Evolutionary conservation across 1,284 basidiomycete genomes (phyloP), one percentile per base, ranked within the genome.

Genomic region (Moesziomyces sp.): DNA sequence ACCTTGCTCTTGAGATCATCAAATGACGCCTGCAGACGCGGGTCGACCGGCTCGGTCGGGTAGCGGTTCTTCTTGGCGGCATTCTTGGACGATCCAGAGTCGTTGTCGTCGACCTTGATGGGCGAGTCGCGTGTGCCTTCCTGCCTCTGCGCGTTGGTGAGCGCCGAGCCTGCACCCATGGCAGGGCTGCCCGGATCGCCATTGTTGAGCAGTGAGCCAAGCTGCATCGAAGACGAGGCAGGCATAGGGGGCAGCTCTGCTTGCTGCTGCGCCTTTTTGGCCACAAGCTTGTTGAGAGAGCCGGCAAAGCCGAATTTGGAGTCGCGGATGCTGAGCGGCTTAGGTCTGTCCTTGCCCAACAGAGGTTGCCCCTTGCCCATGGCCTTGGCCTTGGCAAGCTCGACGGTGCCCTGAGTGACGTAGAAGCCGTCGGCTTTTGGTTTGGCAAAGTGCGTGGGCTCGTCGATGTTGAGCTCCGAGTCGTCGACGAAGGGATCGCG

Each of bases 401-500:
- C 83, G 34, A 85, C 76, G n/a, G 59, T 51, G 8, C 85, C 84
- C 24, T 64, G 45, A 2, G 79, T 79, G 21, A 97, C 94, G 80
- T 95, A 97, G 86, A 95, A 97, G 0, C 95, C 95, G 77, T 93
- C 91, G 78, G 95, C 92, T 85, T 92, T 93, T 2, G 94, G 95
- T 85, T 94, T 91, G n/a, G 92, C 93, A 80, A 93, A 92, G 85
- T 90, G 93, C 2, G 92, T 93, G 1, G 94, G 91, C 81, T 95
- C 91, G 85, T 97, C 94, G 45, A 95, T 87, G 21, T 89, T 90
- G 57, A 97, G 88, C 83, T 99, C 95, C 0, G 93, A 93, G 85
- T 99, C 96, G 87, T 99, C 96, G 80, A 99, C 97, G 86, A 98
- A 98, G 0, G 93, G 92, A 85, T 99, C 96, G 1, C 88, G 87